Percentiles rank a stretch among this genome's conserved stretches.
phyloP scores from a whole-genome alignment of 73 alveolate species.

The Loxodes magnus region DNA sequence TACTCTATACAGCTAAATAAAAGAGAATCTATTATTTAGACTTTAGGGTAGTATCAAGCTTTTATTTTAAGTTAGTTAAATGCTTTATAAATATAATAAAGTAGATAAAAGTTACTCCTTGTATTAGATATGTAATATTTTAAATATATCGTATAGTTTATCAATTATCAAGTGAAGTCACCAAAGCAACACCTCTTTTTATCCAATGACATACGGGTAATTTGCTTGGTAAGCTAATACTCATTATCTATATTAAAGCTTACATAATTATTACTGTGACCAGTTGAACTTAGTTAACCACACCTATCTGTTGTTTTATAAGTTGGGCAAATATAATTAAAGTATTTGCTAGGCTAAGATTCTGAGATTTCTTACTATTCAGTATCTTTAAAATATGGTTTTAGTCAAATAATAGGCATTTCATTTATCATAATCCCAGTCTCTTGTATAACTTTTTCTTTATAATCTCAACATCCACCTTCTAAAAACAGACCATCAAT shows the following conservation, averaged over 20 bases:
- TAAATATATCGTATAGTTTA: no score
- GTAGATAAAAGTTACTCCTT: no score
- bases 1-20: no score
- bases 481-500: slow-evolving; percentile 92
- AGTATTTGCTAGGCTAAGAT: neutral
- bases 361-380: slow-evolving; percentile 6
- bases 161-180: slow-evolving; percentile 78
- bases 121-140: no score
- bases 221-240: slow-evolving; percentile 53
- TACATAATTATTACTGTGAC: slow-evolving; percentile 90
- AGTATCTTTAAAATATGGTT: no score
- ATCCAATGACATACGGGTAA: slow-evolving; percentile 78
- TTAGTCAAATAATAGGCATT: slow-evolving; percentile 57
- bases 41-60: no score
- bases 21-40: no score
- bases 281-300: slow-evolving; percentile 89
- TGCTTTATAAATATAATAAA: no score
- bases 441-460: slow-evolving; percentile 57
- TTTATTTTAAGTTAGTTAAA: no score
- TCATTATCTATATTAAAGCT: no score
- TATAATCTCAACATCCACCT: slow-evolving; percentile 93
- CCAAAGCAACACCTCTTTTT: slow-evolving; percentile 90
- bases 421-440: slow-evolving; percentile 64
- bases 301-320: slow-evolving; percentile 82
- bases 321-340: slow-evolving; percentile 82